Base-by-base conservation (phyloP, 139 green algal species). In the Coccomyxa sp. region DNA sequence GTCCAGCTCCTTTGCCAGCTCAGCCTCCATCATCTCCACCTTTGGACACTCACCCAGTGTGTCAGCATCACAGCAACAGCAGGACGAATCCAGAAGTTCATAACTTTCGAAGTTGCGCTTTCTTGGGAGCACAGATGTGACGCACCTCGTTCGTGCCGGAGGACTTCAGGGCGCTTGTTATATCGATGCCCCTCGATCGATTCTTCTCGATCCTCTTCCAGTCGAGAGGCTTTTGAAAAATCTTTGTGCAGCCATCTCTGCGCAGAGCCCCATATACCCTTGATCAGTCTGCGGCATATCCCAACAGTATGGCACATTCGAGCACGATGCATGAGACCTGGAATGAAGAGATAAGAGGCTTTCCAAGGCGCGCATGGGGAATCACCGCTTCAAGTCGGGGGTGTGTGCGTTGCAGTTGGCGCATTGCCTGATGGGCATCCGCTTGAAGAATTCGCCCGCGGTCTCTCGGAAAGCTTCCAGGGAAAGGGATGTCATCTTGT, bases 331-430 rank as follows among this genome's bases (percentile, higher is more conserved):
- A 1, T 71, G 63, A 28, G 4, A 71, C 18, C 10, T 9, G 63
- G 63, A 25, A 71, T 71, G 63, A 71, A 71, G 63, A 71, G 4
- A 71, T 25, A 71, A 71, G 18, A 71, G 63, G 38, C 38, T 51
- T 51, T 51, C 38, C 38, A 51, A 51, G 38, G 38, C 38, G 38
- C 38, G 38, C 18, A 71, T 28, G 7, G 21, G 21, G 63, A 71
- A 21, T 21, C 63, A 71, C 63, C 63, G 18, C 21, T 25, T 71
- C 18, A 71, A 28, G 21, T 28, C 63, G 63, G 63, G 63, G 18
- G 21, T 21, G 18, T 71, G 18, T 1, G 89, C 90, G 11, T 81
- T 78, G 87, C 96, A 99, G 91, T 98, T 98, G 38, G 85, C 85
- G 88, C 96, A 99, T 59, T 90, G 91, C 28, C 77, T 85, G 13